Conservation (phyloP, 2,329 filamentous ascomycete genomes). For the Lasiodiplodia hormozganensis region DNA sequence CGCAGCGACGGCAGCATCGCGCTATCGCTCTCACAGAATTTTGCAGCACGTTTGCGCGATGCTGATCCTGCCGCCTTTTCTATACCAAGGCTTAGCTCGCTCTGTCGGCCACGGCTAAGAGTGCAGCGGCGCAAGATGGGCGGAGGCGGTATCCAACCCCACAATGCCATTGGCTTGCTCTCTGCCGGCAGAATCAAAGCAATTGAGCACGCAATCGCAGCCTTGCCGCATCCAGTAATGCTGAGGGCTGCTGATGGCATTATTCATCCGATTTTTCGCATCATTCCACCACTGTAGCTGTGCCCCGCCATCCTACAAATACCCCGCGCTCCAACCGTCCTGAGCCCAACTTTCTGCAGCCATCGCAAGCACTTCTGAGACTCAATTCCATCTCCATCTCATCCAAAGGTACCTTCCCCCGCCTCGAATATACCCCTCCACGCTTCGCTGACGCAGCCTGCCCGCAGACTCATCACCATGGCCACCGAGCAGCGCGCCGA, state of each 20-base stretch:
- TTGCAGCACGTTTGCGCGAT: constrained; percentile 16
- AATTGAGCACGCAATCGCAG: constrained; percentile 19
- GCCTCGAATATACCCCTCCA: neutral
- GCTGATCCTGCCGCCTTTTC: constrained; percentile 14
- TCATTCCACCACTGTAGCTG: constrained; percentile 14
- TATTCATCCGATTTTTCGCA: constrained; percentile 28
- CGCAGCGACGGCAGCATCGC: neutral
- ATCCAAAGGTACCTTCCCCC: neutral
- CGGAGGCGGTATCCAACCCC: constrained; percentile 1
- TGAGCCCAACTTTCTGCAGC: neutral
- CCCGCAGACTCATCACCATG: constrained; percentile 25
- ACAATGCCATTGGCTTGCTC: neutral
- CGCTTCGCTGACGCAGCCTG: constrained; percentile 8
- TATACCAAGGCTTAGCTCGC: constrained; percentile 19
- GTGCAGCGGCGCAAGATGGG: neutral
- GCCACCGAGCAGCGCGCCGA: constrained; percentile 36
- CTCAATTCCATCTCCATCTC: constrained; percentile 2
- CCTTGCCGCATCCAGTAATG: constrained; percentile 17
- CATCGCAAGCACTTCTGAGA: neutral
- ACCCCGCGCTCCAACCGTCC: constrained; percentile 14
- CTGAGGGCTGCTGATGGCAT: constrained; percentile 14
- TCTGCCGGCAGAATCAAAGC: constrained; percentile 9
- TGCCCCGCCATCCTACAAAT: constrained; percentile 27
- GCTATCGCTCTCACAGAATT: constrained; percentile 12
- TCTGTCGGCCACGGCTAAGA: too few relatives aligned